phyloP scores from a whole-genome alignment of 2,329 filamentous ascomycete species.

The Arthrinium puccinioides region DNA sequence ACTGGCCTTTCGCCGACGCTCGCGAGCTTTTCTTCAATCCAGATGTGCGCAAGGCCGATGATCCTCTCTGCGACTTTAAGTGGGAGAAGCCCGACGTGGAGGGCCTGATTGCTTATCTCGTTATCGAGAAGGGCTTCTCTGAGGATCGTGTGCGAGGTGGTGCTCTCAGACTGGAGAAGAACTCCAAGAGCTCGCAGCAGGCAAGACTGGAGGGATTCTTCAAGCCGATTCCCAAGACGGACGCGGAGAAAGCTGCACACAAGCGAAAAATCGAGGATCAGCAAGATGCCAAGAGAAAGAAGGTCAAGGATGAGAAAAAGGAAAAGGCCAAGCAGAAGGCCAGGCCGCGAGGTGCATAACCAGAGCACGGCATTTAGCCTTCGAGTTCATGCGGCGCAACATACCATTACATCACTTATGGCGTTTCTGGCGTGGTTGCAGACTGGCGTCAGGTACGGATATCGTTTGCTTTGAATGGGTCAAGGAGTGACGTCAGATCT shows the following conservation, averaged over 20 bases:
- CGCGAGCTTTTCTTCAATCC: constrained; percentile 87
- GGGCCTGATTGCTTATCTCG: constrained; percentile 81
- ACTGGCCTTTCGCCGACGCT: constrained; percentile 93
- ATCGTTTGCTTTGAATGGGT: no score
- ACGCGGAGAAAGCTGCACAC: constrained; percentile 72
- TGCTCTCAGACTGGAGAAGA: constrained; percentile 77
- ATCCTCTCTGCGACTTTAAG: constrained; percentile 90
- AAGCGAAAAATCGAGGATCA: constrained; percentile 95
- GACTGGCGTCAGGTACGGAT: no score
- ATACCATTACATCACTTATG: not conserved
- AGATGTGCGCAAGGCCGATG: constrained; percentile 76
- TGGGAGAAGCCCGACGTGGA: constrained; percentile 94
- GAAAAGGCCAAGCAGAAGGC: constrained; percentile 87
- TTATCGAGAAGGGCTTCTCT: constrained; percentile 92
- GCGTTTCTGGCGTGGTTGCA: constrained; percentile 2
- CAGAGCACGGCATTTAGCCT: not conserved
- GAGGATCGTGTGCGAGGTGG: constrained; percentile 84
- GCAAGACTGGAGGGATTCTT: constrained; percentile 93
- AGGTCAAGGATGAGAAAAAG: constrained; percentile 88
- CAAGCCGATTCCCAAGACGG: constrained; percentile 83
- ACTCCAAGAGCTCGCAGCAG: constrained; percentile 85
- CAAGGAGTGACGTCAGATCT: no score
- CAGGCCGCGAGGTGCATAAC: constrained; percentile 64
- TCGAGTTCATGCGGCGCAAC: not conserved
- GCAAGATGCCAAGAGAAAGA: constrained; percentile 89